Evolutionary conservation across 2,329 filamentous ascomycete genomes (phyloP), one percentile per base, ranked within the genome.

Genomic region (Stemphylium vesicarium): DNA sequence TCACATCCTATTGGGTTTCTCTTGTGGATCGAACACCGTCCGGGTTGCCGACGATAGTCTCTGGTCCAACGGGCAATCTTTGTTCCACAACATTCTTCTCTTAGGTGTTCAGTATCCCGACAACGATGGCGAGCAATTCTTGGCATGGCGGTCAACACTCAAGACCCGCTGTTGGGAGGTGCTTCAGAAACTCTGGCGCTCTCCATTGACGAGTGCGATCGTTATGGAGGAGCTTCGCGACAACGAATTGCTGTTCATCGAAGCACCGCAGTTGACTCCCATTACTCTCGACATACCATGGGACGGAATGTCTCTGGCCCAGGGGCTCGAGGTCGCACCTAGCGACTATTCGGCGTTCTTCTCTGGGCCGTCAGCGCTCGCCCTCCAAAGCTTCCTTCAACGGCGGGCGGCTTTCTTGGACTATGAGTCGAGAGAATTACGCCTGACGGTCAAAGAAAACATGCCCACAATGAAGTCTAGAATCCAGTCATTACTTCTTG

Each of bases 1-100:
- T 0, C 96, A 99, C 74, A 82, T 96, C 40, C 80, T 99, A 2
- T 85, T 99, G 4, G 95, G 95, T 0, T 97, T 99, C 73, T 84
- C 84, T 51, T 96, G 92, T 66, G 85, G 87, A 38, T 85, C 88
- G 32, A 88, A 87, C 59, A 83, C 84, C 9, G 80, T 98, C 2
- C 86, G 86, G 20, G 79, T 95, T 29, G 83, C 89, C 45, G 78
- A 86, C 1, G 84, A 87, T 24, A 85, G 92, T 42, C 77, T 89
- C 2, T 96, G 96, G 74, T 84, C 87, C 11, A 81, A 84, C 13
- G 84, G 86, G 12, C 84, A 83, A 16, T 94, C 95, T 0, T 79
- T 99, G 12, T 92, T 99, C 70, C 94, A 99, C 77, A 84, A 86
- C 9, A 83, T 98, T 44, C 78, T 96, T 43, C 82, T 85, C 11